Evolutionary conservation across 2,329 filamentous ascomycete species (phyloP).

Genomic region (Harringtonia lauricola): DNA sequence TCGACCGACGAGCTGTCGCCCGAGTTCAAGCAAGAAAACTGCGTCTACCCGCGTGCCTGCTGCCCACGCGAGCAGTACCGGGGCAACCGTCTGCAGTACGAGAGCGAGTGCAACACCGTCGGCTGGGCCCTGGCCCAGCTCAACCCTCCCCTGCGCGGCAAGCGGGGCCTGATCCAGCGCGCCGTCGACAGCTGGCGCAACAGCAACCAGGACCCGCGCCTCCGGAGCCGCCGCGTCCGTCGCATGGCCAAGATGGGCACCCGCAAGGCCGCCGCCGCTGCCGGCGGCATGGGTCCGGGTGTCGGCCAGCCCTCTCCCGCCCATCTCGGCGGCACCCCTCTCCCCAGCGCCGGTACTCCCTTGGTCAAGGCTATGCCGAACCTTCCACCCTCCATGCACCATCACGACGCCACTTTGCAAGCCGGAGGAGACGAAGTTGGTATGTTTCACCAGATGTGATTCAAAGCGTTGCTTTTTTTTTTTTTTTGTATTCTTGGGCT

Average conservation of each 20-base stretch:
- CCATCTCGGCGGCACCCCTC: conserved; percentile 27
- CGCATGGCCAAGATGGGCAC: conserved; percentile 94
- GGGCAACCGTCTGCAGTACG: conserved; percentile 89
- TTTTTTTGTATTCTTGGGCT: neutral
- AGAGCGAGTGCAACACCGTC: conserved; percentile 98
- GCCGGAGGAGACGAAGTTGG: conserved; percentile 77
- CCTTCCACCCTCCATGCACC: conserved; percentile 64
- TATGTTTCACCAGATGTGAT: conserved; percentile 97
- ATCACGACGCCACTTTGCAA: conserved; percentile 57
- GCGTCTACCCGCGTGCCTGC: conserved; percentile 91
- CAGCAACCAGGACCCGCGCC: conserved; percentile 89
- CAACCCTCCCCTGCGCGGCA: conserved; percentile 82
- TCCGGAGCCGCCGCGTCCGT: conserved; percentile 83
- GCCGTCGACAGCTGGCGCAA: conserved; percentile 98
- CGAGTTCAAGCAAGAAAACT: conserved; percentile 97
- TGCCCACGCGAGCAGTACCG: conserved; percentile 93
- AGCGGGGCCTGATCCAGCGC: conserved; percentile 89
- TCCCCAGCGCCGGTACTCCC: conserved; percentile 47
- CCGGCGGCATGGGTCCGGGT: conserved; percentile 21
- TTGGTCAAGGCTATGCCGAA: conserved; percentile 57
- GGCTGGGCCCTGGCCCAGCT: conserved; percentile 96
- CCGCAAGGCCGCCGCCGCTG: conserved; percentile 53
- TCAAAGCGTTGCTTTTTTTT: conserved; percentile 10
- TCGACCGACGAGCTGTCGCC: conserved; percentile 73
- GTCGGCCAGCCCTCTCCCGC: conserved; percentile 9